Evolutionary conservation across 495 filamentous ascomycete species (phyloP).

Genomic region (Halenospora varia): DNA sequence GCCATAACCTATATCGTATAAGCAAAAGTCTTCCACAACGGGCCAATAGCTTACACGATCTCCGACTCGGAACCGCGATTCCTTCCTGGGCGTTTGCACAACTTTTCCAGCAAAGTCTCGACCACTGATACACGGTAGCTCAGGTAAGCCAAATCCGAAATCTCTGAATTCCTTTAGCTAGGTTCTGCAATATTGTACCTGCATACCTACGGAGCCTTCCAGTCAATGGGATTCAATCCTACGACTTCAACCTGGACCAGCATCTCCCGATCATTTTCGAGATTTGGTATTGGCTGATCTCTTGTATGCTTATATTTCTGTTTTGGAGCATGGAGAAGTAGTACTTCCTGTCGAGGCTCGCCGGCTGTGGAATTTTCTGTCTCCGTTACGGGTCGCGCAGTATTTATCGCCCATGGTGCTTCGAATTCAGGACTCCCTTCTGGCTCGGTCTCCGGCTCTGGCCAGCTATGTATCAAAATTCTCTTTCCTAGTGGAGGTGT

Average conservation of each 20-base stretch:
- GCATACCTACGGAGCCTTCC: constrained; percentile 61
- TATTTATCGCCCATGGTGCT: background rate
- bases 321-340: constrained; percentile 38
- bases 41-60: constrained; percentile 41
- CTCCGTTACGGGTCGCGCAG: background rate
- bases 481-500: constrained; percentile 3
- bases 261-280: constrained; percentile 44
- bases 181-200: background rate
- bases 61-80: constrained; percentile 44
- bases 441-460: constrained; percentile 13
- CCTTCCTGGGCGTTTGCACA: constrained; percentile 37
- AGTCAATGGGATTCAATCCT: constrained; percentile 69
- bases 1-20: constrained; percentile 41
- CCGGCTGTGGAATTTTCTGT: constrained; percentile 7
- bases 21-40: background rate
- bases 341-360: constrained; percentile 35
- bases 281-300: constrained; percentile 46
- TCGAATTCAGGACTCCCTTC: background rate
- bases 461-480: constrained; percentile 6
- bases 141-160: constrained; percentile 62
- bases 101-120: constrained; percentile 60
- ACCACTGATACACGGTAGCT: constrained; percentile 62
- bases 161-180: constrained; percentile 35
- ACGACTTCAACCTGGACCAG: constrained; percentile 54
- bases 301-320: constrained; percentile 37